A percentile compares a stretch with the other conserved stretches of the same genome.
phyloP scores from a whole-genome alignment of 495 filamentous ascomycete genomes.

The Talaromyces thailandensis region DNA sequence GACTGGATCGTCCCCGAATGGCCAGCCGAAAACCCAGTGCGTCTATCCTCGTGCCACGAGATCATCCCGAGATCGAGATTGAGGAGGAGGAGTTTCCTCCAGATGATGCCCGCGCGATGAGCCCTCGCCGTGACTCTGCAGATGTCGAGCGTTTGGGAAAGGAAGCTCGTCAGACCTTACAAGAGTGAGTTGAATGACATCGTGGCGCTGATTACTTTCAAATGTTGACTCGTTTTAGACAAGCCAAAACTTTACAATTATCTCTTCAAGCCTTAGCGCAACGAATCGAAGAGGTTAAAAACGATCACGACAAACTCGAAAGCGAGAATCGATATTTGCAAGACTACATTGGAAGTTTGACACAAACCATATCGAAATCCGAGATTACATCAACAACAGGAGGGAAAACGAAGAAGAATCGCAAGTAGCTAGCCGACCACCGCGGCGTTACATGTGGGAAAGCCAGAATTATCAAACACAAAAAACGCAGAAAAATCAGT shows the following conservation, averaged over 20 bases:
- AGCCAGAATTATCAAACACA: not conserved
- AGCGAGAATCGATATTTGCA: conserved; percentile 91
- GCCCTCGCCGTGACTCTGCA: conserved; percentile 79
- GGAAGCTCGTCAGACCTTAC: conserved; percentile 60
- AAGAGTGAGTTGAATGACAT: conserved; percentile 43
- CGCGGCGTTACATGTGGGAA: not conserved
- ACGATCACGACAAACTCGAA: conserved; percentile 90
- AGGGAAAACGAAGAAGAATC: conserved; percentile 36
- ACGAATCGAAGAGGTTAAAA: conserved; percentile 86
- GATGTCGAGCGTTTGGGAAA: conserved; percentile 79
- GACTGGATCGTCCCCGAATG: conserved; percentile 42
- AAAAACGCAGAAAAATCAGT: not conserved
- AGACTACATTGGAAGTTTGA: conserved; percentile 58
- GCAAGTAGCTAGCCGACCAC: conserved; percentile 22
- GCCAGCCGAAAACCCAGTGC: conserved; percentile 65
- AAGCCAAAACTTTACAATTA: conserved; percentile 79
- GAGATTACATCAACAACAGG: conserved; percentile 31
- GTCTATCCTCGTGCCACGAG: conserved; percentile 71
- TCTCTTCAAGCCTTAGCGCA: conserved; percentile 82
- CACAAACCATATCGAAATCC: conserved; percentile 43
- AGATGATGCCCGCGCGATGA: conserved; percentile 90
- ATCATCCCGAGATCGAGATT: conserved; percentile 58
- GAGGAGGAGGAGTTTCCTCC: conserved; percentile 63
- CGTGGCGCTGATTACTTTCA: not conserved
- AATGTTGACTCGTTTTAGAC: conserved; percentile 39